Base-by-base conservation (phyloP, 495 filamentous ascomycete species). In the Hyaloscypha finlandica region DNA sequence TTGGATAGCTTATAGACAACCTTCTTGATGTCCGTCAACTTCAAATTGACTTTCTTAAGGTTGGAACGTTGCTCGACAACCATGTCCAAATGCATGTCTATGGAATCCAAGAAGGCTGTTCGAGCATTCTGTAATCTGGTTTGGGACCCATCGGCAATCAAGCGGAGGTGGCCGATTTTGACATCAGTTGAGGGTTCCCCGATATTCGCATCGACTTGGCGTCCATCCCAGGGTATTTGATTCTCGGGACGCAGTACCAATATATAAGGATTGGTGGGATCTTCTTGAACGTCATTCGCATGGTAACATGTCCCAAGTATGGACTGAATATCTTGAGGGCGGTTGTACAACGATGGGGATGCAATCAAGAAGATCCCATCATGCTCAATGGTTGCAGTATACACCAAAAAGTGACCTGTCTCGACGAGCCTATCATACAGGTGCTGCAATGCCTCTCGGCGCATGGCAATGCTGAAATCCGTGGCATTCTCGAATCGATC, bases 1-100 rank as follows among this genome's bases (percentile, higher is more conserved):
- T 97, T 97, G n/a, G 93, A 97, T 39, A 99, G 81, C 77, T 95
- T 96, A 82, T 96, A 98, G 32, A 93, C 92, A 0, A 93, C 94
- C 76, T 92, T 95, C 75, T 96, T 96, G 71, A 98, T 99, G 74
- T 94, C 93, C 74, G 93, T 95, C 69, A 99, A 80, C 74, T 96
- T 91, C 37, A 89, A 81, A 70, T 97, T 95, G 65, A 99, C 96
- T 65, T 96, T 90, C 48, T 89, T 90, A 25, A 99, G 84, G 73
- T 97, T 98, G 30, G 96, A 96, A 67, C 94, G 85, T 74, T 96
- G 90, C 74, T 97, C 95, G 45, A 96, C 89, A 16, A 96, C 83
- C 67, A 97, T 89, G 68, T 93, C 90, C 12, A 99, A 85, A 64
- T 92, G 87, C 73, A 92, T 89, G 64, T 91, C 89, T 35, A 92